Percentiles rank a stretch among this genome's conserved stretches.
These are phyloP conservation scores for Gossypium raimondii DNA, from an alignment of 345 rosid species.

Conservation along the genomic window DNA sequence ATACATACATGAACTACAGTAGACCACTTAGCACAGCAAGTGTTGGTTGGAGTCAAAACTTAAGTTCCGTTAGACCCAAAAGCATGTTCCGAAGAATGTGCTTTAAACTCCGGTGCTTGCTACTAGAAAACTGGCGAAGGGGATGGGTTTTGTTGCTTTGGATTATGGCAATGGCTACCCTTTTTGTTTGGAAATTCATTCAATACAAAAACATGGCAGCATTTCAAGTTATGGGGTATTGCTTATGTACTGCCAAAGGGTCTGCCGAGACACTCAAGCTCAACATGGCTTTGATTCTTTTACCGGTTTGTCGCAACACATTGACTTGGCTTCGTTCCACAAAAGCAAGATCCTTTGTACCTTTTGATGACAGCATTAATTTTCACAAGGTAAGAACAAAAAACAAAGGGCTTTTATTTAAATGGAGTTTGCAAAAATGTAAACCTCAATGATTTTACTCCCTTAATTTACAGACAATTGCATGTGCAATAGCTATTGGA, in stretches of 20 bases:
- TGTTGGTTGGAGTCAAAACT: conserved; percentile 58
- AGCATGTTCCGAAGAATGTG: conserved; percentile 30
- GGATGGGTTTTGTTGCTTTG: conserved; percentile 72
- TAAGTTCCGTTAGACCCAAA: conserved; percentile 40
- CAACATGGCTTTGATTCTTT: conserved; percentile 92
- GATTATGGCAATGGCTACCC: conserved; percentile 54
- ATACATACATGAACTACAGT: conserved; percentile 86
- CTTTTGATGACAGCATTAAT: conserved; percentile 83
- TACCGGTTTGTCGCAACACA: conserved; percentile 92
- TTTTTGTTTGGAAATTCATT: conserved; percentile 81
- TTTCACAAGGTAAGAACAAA: conserved; percentile 72
- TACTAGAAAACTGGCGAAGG: conserved; percentile 81
- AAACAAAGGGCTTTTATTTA: background rate
- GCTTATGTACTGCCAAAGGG: conserved; percentile 81
- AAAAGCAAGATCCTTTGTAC: conserved; percentile 52
- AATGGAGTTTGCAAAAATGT: background rate
- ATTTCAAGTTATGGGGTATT: conserved; percentile 83
- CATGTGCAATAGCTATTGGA: conserved; percentile 64
- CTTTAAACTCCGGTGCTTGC: conserved; percentile 39
- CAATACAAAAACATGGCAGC: conserved; percentile 69
- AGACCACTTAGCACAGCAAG: conserved; percentile 82
- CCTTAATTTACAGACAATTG: conserved; percentile 51
- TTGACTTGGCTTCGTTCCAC: conserved; percentile 93
- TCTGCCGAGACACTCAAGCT: conserved; percentile 96
- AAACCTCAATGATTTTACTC: background rate